phyloP scores from a whole-genome alignment of 75 land plant species.

The Pinus tabuliformis region DNA sequence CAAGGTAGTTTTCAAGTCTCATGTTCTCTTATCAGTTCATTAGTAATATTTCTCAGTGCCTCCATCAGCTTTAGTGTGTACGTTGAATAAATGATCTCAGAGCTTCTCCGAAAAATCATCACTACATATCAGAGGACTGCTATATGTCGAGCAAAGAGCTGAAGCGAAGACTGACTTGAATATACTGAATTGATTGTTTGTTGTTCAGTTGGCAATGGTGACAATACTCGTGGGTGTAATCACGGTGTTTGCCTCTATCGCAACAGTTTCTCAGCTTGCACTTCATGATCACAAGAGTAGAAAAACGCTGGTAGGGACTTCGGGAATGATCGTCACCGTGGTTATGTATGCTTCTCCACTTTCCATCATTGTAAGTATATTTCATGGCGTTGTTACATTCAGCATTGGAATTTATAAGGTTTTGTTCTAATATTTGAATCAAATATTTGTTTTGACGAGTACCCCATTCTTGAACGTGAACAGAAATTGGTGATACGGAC shows the following conservation, averaged over 20 bases:
- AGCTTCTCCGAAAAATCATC: not conserved
- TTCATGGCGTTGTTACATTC: not conserved
- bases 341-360: conserved; percentile 49
- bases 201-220: too few species aligned
- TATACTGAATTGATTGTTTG: too few species aligned
- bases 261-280: conserved; percentile 14
- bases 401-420: not conserved
- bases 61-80: not conserved
- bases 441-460: not conserved
- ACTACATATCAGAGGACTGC: not conserved
- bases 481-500: conserved; percentile 65
- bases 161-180: not conserved
- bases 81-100: not conserved
- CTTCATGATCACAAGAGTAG: conserved; percentile 42
- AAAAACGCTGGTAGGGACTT: conserved; percentile 37
- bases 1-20: conserved; percentile 20
- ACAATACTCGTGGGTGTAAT: not conserved
- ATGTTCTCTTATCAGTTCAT: not conserved
- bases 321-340: conserved; percentile 34
- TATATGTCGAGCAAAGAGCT: not conserved
- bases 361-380: conserved; percentile 37
- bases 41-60: not conserved
- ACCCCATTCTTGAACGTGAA: not conserved
- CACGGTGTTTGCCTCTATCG: conserved; percentile 19
- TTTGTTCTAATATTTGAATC: not conserved